These are phyloP conservation scores for Russula olivacea DNA, from an alignment of 768 basidiomycete genomes.

Conservation along the genomic window DNA sequence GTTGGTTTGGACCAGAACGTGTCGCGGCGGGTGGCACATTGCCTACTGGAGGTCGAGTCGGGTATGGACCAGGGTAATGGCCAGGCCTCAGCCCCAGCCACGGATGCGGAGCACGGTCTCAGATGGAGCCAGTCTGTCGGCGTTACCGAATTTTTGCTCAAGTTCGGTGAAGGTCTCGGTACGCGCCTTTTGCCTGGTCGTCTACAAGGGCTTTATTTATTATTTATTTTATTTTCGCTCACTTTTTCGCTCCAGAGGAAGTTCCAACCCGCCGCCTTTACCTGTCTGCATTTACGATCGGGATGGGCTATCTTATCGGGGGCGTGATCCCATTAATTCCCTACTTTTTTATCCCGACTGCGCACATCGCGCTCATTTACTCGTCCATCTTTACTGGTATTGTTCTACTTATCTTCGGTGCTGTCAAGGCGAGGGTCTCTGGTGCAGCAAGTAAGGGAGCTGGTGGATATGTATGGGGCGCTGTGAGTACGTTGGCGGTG, in stretches of 20 bases:
- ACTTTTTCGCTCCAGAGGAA: constrained; percentile 72
- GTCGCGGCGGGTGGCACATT: constrained; percentile 71
- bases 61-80: neutral
- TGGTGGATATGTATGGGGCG: constrained; percentile 79
- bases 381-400: constrained; percentile 78
- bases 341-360: constrained; percentile 80
- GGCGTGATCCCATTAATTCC: constrained; percentile 90
- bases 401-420: constrained; percentile 85
- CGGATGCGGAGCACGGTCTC: constrained; percentile 51
- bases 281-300: constrained; percentile 90
- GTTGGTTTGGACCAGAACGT: constrained; percentile 84
- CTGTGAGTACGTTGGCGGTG: constrained; percentile 78
- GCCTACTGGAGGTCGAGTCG: constrained; percentile 64
- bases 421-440: constrained; percentile 81
- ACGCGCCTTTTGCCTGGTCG: constrained; percentile 29
- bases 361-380: constrained; percentile 62
- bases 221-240: too few species aligned
- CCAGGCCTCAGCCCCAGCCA: neutral
- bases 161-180: constrained; percentile 93
- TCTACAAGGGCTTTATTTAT: neutral
- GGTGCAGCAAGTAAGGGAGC: constrained; percentile 61
- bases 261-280: constrained; percentile 79
- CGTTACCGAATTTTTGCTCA: constrained; percentile 87
- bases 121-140: constrained; percentile 77
- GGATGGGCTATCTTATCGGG: constrained; percentile 88